These are phyloP conservation scores for Avena atlantica DNA, from an alignment of 176 grass and related monocot genomes.

Conservation along the genomic window DNA sequence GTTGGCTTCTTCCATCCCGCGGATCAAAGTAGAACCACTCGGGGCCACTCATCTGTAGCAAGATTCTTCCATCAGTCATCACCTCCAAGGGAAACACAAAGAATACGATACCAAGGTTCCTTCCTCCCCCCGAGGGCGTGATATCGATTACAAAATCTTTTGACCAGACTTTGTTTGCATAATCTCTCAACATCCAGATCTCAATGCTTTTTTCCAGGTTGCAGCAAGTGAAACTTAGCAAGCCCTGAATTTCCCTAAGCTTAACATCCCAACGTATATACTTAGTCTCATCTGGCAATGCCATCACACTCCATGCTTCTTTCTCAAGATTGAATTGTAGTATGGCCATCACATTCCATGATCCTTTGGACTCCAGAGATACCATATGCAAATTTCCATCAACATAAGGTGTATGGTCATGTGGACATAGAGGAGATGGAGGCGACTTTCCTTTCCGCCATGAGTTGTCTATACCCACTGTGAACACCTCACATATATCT, in stretches of 20 bases:
- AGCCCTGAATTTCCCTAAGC: background rate
- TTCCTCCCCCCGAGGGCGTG: background rate
- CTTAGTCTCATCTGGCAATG: background rate
- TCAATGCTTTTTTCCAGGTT: background rate
- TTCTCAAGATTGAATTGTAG: slow-evolving; percentile 4
- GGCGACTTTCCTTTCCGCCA: background rate
- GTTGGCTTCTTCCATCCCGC: background rate
- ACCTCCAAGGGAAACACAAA: background rate
- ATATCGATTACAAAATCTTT: slow-evolving; percentile 3
- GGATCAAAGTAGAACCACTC: background rate
- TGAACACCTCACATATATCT: background rate
- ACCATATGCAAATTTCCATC: background rate
- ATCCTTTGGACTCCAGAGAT: background rate
- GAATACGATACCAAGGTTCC: background rate
- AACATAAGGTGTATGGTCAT: background rate
- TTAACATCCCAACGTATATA: background rate
- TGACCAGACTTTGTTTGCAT: background rate
- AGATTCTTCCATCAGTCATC: slow-evolving; percentile 7
- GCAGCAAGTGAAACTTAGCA: background rate
- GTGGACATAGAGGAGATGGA: background rate
- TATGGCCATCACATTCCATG: background rate
- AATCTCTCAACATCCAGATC: background rate
- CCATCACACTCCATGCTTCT: background rate
- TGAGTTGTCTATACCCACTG: background rate
- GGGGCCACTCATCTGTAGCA: background rate